Conservation (phyloP, 495 filamentous ascomycete genomes). For the Tuber borchii region DNA sequence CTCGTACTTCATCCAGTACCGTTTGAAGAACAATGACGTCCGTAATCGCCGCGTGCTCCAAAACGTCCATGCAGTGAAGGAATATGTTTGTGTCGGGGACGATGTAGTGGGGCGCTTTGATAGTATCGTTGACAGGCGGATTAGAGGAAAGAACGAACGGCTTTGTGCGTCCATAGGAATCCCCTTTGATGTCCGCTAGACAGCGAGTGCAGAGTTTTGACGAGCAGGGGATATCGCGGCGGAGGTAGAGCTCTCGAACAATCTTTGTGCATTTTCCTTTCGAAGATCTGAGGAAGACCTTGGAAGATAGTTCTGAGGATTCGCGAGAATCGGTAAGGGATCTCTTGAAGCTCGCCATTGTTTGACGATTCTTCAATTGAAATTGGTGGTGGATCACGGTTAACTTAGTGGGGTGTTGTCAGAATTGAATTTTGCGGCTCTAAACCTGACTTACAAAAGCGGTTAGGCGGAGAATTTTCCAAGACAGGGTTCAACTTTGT, state of each 20-base stretch:
- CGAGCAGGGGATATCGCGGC: constrained; percentile 95
- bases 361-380: neutral
- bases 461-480: neutral
- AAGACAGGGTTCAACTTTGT: neutral
- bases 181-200: constrained; percentile 59
- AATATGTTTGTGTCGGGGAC: constrained; percentile 95
- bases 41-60: constrained; percentile 88
- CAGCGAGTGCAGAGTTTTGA: constrained; percentile 78
- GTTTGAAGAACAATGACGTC: constrained; percentile 93
- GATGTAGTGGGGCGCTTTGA: constrained; percentile 84
- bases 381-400: neutral
- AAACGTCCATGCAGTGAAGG: constrained; percentile 89
- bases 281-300: constrained; percentile 86
- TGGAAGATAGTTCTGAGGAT: constrained; percentile 83
- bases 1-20: constrained; percentile 89
- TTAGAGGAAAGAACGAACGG: constrained; percentile 81
- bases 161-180: constrained; percentile 63
- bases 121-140: constrained; percentile 73
- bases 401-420: neutral
- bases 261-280: constrained; percentile 98
- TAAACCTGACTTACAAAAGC: neutral
- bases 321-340: constrained; percentile 73
- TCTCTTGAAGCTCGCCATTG: constrained; percentile 66
- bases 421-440: neutral
- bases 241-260: constrained; percentile 88